Evolutionary conservation across 805 yeast genomes (phyloP).

Genomic region (Dipodascus geniculatus): DNA sequence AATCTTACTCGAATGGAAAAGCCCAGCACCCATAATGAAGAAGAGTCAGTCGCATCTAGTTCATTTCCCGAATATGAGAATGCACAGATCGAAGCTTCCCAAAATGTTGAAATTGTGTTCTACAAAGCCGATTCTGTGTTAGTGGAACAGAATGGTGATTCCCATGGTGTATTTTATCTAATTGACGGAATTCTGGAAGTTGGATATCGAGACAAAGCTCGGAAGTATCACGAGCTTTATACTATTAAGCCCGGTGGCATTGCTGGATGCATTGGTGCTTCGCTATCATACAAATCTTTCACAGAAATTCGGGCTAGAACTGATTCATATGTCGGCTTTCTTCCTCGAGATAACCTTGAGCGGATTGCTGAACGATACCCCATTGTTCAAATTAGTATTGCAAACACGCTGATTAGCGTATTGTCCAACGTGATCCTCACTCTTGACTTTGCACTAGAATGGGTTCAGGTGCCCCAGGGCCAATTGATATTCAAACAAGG

Average conservation of each 20-base stretch:
- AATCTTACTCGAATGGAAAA: slow-evolving; percentile 20
- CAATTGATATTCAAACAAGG: slow-evolving; percentile 69
- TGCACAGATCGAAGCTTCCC: slow-evolving; percentile 25
- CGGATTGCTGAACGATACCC: slow-evolving; percentile 64
- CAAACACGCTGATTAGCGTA: slow-evolving; percentile 56
- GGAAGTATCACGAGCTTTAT: slow-evolving; percentile 29
- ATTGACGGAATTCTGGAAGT: slow-evolving; percentile 71
- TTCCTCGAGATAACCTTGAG: slow-evolving; percentile 53
- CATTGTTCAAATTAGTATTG: slow-evolving; percentile 62
- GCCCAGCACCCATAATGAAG: slow-evolving; percentile 41
- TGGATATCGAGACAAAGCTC: slow-evolving; percentile 28
- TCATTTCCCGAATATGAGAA: background rate
- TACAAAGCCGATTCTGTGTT: slow-evolving; percentile 43
- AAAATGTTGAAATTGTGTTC: slow-evolving; percentile 43
- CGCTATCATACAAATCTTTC: slow-evolving; percentile 70
- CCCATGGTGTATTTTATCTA: slow-evolving; percentile 69
- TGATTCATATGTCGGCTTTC: slow-evolving; percentile 56
- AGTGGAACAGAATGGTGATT: slow-evolving; percentile 50
- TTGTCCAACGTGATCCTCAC: slow-evolving; percentile 56
- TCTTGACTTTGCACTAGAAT: slow-evolving; percentile 85
- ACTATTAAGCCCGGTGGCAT: slow-evolving; percentile 65
- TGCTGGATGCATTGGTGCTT: slow-evolving; percentile 76
- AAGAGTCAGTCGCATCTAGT: slow-evolving; percentile 13
- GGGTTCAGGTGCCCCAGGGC: slow-evolving; percentile 90
- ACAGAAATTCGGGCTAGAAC: slow-evolving; percentile 54